These are phyloP conservation scores for Simmondsia chinensis DNA, from an alignment of 148 eudicot species.

Conservation along the genomic window DNA sequence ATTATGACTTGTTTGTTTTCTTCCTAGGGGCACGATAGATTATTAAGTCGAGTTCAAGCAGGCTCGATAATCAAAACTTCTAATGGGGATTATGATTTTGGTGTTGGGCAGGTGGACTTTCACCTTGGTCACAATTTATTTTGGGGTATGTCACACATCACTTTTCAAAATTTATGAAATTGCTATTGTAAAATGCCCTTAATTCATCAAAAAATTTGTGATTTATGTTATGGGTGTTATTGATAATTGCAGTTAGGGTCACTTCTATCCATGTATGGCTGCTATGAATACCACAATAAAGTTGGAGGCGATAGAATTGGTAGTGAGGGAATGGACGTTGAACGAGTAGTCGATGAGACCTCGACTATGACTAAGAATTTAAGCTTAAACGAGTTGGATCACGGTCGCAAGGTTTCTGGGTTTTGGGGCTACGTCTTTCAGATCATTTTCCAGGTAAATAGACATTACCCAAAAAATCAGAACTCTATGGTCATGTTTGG, in stretches of 20 bases:
- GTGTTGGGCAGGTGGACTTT: conserved; percentile 76
- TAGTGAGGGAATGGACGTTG: conserved; percentile 33
- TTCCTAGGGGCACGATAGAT: too few species aligned
- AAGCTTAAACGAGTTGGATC: too few species aligned
- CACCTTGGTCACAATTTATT: conserved; percentile 67
- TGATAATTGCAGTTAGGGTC: conserved; percentile 48
- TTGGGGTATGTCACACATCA: conserved; percentile 52
- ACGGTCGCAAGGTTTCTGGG: conserved; percentile 43
- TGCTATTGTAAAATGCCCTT: neutral
- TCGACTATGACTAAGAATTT: too few species aligned
- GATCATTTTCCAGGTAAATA: conserved; percentile 81
- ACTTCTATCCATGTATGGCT: conserved; percentile 66
- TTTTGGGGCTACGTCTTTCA: conserved; percentile 73
- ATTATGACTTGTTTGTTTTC: too few species aligned
- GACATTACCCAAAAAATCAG: too few species aligned
- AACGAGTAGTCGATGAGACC: conserved; percentile 26
- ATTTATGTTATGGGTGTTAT: neutral
- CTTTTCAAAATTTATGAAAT: too few species aligned
- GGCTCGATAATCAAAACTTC: too few species aligned
- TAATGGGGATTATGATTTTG: too few species aligned
- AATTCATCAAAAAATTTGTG: too few species aligned
- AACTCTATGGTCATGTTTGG: too few species aligned
- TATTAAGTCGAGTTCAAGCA: too few species aligned
- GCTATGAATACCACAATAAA: conserved; percentile 47
- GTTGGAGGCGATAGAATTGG: conserved; percentile 27